Conservation (phyloP, 106 monocot species). For the Cymbidium sinense region DNA sequence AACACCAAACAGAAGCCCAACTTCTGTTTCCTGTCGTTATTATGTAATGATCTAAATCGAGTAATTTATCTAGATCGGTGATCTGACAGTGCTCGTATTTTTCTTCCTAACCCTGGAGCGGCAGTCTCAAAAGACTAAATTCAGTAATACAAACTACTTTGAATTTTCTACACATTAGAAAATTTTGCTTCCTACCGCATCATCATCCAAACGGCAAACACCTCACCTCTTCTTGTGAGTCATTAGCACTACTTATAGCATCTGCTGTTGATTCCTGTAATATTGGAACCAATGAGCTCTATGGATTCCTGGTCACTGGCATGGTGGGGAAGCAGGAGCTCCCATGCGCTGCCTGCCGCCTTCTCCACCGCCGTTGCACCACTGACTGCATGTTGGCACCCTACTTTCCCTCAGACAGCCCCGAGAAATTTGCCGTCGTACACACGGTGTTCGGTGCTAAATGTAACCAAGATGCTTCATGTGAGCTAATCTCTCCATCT, state of each 20-base stretch:
- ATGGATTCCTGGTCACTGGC: not conserved
- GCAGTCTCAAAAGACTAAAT: not conserved
- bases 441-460: constrained; percentile 14
- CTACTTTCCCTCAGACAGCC: constrained; percentile 4
- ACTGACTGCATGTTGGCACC: constrained; percentile 10
- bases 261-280: not conserved
- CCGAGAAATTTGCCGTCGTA: constrained; percentile 11
- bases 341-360: constrained; percentile 5
- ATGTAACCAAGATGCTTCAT: constrained; percentile 17
- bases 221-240: not conserved
- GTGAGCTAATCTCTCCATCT: constrained; percentile 2
- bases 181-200: not conserved
- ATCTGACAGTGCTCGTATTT: not conserved
- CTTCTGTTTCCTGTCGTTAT: too few relatives aligned
- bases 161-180: not conserved
- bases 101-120: not conserved
- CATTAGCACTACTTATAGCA: too few relatives aligned
- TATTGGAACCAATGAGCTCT: not conserved
- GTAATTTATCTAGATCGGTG: too few relatives aligned
- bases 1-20: too few relatives aligned
- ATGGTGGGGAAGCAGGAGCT: not conserved
- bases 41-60: too few relatives aligned
- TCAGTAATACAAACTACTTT: not conserved
- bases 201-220: not conserved
- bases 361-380: constrained; percentile 11